phyloP scores from a whole-genome alignment of 2,329 filamentous ascomycete genomes.

The Claviceps sp. region DNA sequence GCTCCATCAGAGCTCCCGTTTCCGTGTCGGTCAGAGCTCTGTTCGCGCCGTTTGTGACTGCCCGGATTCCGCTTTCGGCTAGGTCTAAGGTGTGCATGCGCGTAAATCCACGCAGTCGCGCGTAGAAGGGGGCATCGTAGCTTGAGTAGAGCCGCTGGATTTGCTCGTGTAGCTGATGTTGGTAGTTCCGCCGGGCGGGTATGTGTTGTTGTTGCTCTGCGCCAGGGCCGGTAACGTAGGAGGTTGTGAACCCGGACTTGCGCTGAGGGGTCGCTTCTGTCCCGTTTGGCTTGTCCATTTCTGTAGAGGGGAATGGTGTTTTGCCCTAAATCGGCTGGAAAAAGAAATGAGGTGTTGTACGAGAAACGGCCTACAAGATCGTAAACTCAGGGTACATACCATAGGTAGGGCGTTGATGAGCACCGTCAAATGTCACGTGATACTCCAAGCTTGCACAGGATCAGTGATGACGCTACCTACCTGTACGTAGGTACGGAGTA shows the following conservation, averaged over 20 bases:
- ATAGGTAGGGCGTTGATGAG: too few relatives aligned
- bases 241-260: conserved; percentile 10
- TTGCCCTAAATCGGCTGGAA: neutral
- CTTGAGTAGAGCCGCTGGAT: conserved; percentile 18
- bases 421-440: too few relatives aligned
- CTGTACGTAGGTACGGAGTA: too few relatives aligned
- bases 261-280: conserved; percentile 15
- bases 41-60: conserved; percentile 16
- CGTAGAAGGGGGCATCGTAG: conserved; percentile 20
- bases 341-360: neutral
- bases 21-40: conserved; percentile 23
- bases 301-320: neutral
- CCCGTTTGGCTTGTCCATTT: conserved; percentile 10
- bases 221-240: conserved; percentile 14
- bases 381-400: too few relatives aligned
- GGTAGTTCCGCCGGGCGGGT: conserved; percentile 16
- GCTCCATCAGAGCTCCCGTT: conserved; percentile 21
- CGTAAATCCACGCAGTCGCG: conserved; percentile 16
- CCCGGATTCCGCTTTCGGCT: conserved; percentile 15
- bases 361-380: neutral
- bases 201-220: conserved; percentile 21
- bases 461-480: too few relatives aligned
- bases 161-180: conserved; percentile 18
- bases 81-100: conserved; percentile 16
- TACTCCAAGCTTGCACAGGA: too few relatives aligned